phyloP scores from a whole-genome alignment of 768 basidiomycete genomes.

The Mycena rosella region DNA sequence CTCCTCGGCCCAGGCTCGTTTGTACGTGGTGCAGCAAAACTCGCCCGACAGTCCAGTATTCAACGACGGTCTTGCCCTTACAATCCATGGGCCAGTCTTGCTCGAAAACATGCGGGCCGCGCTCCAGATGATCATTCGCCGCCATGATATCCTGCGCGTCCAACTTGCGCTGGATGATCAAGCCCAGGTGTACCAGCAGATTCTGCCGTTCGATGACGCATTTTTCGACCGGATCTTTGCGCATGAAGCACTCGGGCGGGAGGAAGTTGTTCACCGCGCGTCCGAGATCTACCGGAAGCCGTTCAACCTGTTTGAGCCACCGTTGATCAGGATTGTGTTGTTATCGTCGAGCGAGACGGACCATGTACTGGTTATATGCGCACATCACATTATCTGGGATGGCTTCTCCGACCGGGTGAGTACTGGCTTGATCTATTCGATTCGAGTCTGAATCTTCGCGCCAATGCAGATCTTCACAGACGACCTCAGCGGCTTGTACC shows the following conservation, averaged over 20 bases:
- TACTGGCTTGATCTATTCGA: background rate
- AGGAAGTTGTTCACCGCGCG: background rate
- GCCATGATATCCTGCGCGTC: conserved; percentile 9
- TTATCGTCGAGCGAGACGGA: conserved; percentile 7
- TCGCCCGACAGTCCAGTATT: conserved; percentile 11
- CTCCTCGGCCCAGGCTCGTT: conserved; percentile 17
- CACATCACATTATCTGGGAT: conserved; percentile 26
- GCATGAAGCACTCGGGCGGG: background rate
- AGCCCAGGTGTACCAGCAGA: background rate
- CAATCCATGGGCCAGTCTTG: conserved; percentile 10
- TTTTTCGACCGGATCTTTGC: conserved; percentile 1
- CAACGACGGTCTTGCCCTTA: conserved; percentile 19
- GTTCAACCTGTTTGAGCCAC: conserved; percentile 8
- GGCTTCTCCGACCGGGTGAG: conserved; percentile 12
- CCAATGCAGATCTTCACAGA: background rate
- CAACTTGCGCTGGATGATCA: conserved; percentile 2
- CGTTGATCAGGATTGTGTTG: conserved; percentile 5
- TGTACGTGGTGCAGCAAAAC: conserved; percentile 16
- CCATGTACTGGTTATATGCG: conserved; percentile 17
- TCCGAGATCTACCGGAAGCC: background rate
- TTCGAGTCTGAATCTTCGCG: background rate
- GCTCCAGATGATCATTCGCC: conserved; percentile 1
- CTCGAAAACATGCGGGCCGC: conserved; percentile 3
- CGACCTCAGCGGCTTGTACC: background rate
- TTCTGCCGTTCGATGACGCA: background rate